Percentiles rank a stretch among this genome's conserved stretches.
phyloP scores from a whole-genome alignment of 257 asterid genomes.

The Fraxinus cuspidata region DNA sequence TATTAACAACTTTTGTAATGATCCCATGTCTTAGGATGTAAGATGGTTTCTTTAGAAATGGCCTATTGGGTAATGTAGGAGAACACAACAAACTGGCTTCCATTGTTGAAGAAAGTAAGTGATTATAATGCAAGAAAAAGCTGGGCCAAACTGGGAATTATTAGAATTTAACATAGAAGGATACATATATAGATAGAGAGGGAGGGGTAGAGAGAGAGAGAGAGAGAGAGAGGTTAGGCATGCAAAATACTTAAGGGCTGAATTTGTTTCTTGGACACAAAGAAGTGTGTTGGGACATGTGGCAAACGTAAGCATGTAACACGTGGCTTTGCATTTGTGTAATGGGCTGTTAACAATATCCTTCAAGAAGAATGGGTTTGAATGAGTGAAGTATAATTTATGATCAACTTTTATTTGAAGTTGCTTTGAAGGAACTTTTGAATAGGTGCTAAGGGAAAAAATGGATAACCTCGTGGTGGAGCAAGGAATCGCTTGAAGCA shows the following conservation, averaged over 20 bases:
- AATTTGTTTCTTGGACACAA: slow-evolving; percentile 1
- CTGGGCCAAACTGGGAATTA: not conserved
- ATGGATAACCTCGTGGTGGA: not conserved
- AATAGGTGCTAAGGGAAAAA: not conserved
- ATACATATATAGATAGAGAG: not conserved
- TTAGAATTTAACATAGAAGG: not conserved
- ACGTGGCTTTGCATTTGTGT: not conserved
- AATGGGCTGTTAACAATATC: not conserved
- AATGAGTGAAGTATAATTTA: not conserved
- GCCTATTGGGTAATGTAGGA: slow-evolving; percentile 24
- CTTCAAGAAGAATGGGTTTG: not conserved
- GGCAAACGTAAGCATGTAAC: not conserved
- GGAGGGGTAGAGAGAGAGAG: not conserved
- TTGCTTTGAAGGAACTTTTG: slow-evolving; percentile 1
- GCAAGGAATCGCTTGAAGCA: not conserved
- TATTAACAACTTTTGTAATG: slow-evolving; percentile 14
- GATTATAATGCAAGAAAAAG: not conserved
- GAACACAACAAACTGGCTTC: slow-evolving; percentile 24
- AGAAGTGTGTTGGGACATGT: not conserved
- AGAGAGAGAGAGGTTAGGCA: not conserved
- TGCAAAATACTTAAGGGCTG: not conserved
- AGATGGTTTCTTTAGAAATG: not conserved
- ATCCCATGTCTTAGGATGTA: slow-evolving; percentile 12
- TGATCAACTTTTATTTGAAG: slow-evolving; percentile 1
- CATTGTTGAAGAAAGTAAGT: slow-evolving; percentile 24